Evolutionary conservation across 1,284 basidiomycete species (phyloP), one percentile per base, ranked within the genome.

Genomic region (Gymnopus androsaceus): DNA sequence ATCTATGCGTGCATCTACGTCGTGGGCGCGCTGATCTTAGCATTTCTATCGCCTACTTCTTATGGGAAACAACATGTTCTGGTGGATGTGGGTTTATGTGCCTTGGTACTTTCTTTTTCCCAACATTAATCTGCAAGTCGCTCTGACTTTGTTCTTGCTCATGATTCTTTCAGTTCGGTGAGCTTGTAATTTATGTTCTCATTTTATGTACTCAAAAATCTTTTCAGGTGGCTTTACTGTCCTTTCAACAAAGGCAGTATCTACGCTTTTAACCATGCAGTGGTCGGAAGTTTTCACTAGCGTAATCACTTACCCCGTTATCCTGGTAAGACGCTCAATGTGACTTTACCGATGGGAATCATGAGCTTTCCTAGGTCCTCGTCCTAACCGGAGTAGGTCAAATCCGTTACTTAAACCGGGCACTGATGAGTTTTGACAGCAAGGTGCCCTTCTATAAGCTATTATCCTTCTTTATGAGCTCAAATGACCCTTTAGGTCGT

Each of bases 231-330:
- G 94, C 4, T 98, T 95, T 69, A 98, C 95, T 1, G 95, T 98
- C 0, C 77, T 99, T 3, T 87, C 93, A 0, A 98, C 96, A 1
- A 98, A 99, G 68, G 95, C 92, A 1, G 73, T 97, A 36, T 95
- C 94, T 12, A 92, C 90, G 1, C 76, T 99, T 30, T 73, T 97
- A 36, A 90, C 90, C 15, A 75, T 84, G 61, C 78, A 89, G 67
- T 90, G 90, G 78, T 74, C 90, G 23, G 78, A 83, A 23, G 85
- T 92, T 59, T 90, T 92, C 69, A 78, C 79, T 5, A 78, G 85
- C 56, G 87, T 88, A 80, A 87, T 94, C 55, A 90, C 88, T 8
- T 95, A 94, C 73, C 86, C 87, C 34, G 73, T 89, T 28, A 70
- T 93, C 44, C 71, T 75, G 9, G 90, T 92, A 60, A 60, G 74